Conservation (phyloP, 495 filamentous ascomycete genomes). For the Tuber magnatum region DNA sequence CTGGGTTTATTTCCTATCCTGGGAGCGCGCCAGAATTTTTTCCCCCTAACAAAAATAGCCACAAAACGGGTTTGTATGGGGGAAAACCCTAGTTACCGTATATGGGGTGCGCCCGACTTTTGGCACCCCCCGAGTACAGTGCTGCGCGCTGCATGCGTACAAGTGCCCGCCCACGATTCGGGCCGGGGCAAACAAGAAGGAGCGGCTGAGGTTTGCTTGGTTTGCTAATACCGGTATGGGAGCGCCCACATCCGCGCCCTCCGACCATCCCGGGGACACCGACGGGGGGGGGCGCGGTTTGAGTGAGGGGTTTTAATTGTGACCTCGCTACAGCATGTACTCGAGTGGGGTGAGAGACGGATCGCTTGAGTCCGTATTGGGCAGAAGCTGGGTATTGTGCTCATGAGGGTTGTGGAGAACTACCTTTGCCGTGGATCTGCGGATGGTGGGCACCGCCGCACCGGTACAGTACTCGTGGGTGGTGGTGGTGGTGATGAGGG, state of each 20-base stretch:
- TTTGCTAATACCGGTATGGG: not conserved
- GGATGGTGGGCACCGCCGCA: not conserved
- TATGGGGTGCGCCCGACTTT: too few relatives aligned
- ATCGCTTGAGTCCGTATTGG: not conserved
- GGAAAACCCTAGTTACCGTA: too few relatives aligned
- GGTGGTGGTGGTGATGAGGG: not conserved
- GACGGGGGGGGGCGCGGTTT: not conserved
- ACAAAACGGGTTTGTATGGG: too few relatives aligned
- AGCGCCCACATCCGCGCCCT: not conserved
- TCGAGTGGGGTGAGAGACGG: not conserved
- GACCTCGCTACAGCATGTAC: not conserved
- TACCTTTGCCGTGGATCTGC: not conserved
- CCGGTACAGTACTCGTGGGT: too few relatives aligned
- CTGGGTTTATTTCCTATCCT: too few relatives aligned
- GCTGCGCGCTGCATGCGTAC: not conserved
- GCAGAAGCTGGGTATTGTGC: not conserved
- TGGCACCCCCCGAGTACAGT: too few relatives aligned
- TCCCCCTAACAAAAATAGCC: too few relatives aligned
- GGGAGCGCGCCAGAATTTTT: too few relatives aligned
- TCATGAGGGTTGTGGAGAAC: not conserved
- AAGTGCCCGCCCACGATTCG: not conserved
- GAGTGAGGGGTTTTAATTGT: not conserved
- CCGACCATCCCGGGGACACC: not conserved
- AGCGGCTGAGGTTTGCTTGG: not conserved
- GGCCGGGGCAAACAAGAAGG: not conserved